Evolutionary conservation across 108 stramenopile species (phyloP), one percentile per base, ranked within the genome.

Genomic region (Craspedostauros australis): DNA sequence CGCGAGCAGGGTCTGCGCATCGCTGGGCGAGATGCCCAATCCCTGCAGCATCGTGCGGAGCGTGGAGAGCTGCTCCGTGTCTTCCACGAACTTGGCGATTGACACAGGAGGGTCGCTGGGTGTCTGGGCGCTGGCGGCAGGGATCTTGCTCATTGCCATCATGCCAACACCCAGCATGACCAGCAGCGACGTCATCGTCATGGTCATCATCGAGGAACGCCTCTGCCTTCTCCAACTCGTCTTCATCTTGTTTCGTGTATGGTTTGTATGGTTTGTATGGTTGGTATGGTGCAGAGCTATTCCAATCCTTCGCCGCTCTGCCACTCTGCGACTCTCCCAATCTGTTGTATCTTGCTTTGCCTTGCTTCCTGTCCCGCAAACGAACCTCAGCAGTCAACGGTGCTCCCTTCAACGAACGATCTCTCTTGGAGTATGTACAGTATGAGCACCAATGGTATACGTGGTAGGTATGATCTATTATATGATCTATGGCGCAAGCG

Each of bases 1-100:
- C 6, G 65, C 75, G 41, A 76, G 66, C 24, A 76, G 21, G 1
- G 68, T 76, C 32, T 59, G 34, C 1, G 42, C 73, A 8, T 37
- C 19, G 38, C 50, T 51, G 18, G 63, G 60, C 30, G 57, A 48
- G n/a, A 75, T 12, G 24, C 55, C 68, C 23, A 51, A 56, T 29
- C 40, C 25, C 11, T 60, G 21, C 39, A 75, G 28, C 5, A 64
- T 23, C 22, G 33, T 25, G 18, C 45, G 23, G 12, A 73, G 64
- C 22, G 53, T 57, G 19, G 61, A 42, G 20, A 73, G 54, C 12
- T 37, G 22, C 30, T 57, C 61, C 44, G 36, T 29, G 22, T 21
- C 30, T 1, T 54, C 7, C 9, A 43, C 14, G 9, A 54, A 38
- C 0, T 20, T 21, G 29, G 7, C n/a, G 7, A 26, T 23, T 28